Percentiles rank a stretch among this genome's conserved stretches.
phyloP scores from a whole-genome alignment of 2,329 filamentous ascomycete genomes.

The Atkinsonella hypoxylon region DNA sequence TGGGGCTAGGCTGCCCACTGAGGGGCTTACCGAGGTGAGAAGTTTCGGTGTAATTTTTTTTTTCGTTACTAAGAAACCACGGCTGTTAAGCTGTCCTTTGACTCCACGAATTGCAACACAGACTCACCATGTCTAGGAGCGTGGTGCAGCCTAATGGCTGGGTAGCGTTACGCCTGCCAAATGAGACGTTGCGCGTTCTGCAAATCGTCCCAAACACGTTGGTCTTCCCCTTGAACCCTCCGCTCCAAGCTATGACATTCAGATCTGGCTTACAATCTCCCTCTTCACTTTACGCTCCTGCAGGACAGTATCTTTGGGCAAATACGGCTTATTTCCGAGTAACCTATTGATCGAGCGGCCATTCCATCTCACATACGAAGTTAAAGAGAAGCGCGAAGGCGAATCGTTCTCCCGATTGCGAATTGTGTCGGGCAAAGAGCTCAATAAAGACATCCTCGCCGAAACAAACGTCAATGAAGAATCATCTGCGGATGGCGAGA shows the following conservation, averaged over 20 bases:
- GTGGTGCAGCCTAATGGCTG: constrained; percentile 42
- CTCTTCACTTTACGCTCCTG: constrained; percentile 5
- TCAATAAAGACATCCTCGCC: constrained; percentile 67
- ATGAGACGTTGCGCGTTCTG: constrained; percentile 43
- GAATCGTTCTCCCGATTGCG: constrained; percentile 59
- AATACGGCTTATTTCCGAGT: constrained; percentile 82
- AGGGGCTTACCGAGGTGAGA: constrained; percentile 21
- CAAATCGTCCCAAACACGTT: constrained; percentile 51
- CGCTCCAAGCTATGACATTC: background rate
- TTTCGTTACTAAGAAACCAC: background rate
- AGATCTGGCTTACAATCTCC: constrained; percentile 13
- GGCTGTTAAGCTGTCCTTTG: background rate
- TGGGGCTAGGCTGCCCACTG: constrained; percentile 3
- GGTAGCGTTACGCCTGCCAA: constrained; percentile 48
- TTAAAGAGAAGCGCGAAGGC: constrained; percentile 57
- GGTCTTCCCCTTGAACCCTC: constrained; percentile 7
- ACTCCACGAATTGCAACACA: background rate
- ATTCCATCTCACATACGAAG: constrained; percentile 82
- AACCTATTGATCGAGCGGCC: constrained; percentile 88
- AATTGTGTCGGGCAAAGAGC: constrained; percentile 66
- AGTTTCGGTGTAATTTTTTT: constrained; percentile 8
- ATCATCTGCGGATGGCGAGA: constrained; percentile 30
- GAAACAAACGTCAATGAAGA: constrained; percentile 24
- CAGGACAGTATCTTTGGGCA: constrained; percentile 78
- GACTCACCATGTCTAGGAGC: constrained; percentile 17